phyloP scores from a whole-genome alignment of 257 asterid species.

The Nicotiana noctiflora region DNA sequence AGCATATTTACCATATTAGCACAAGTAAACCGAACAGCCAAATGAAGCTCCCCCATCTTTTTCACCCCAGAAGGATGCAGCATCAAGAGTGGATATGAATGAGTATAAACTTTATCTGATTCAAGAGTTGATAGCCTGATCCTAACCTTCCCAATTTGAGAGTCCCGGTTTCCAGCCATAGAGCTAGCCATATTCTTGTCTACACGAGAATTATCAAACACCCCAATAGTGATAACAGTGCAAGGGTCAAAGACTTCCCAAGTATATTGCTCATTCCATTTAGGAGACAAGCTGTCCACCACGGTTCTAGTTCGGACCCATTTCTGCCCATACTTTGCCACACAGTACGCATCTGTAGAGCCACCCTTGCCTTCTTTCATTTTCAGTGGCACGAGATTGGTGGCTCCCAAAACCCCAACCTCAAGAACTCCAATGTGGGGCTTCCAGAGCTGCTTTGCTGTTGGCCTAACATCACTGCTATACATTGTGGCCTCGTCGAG shows the following conservation, averaged over 20 bases:
- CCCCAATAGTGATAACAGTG: constrained; percentile 73
- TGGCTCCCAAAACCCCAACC: constrained; percentile 73
- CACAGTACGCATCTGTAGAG: constrained; percentile 65
- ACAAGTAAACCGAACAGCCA: constrained; percentile 78
- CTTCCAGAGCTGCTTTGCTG: constrained; percentile 88
- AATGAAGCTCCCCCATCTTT: constrained; percentile 88
- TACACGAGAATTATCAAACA: constrained; percentile 69
- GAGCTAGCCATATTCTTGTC: constrained; percentile 35
- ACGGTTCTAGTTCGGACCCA: constrained; percentile 83
- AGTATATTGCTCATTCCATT: constrained; percentile 88
- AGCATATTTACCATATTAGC: constrained; percentile 68
- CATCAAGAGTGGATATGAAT: constrained; percentile 78
- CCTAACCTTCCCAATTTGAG: constrained; percentile 71
- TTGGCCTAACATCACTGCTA: constrained; percentile 78
- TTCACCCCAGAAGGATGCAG: constrained; percentile 79
- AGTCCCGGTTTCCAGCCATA: constrained; percentile 34
- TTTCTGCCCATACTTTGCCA: constrained; percentile 75
- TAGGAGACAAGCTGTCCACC: constrained; percentile 71
- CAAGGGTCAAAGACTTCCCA: constrained; percentile 95
- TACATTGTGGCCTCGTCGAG: constrained; percentile 83
- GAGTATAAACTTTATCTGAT: constrained; percentile 68
- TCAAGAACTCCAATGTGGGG: constrained; percentile 84
- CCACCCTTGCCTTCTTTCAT: constrained; percentile 86
- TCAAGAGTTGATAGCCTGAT: constrained; percentile 78
- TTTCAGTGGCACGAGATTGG: constrained; percentile 67